These are phyloP conservation scores for Pezicula radicicola DNA, from an alignment of 2,329 filamentous ascomycete genomes.

Conservation along the genomic window DNA sequence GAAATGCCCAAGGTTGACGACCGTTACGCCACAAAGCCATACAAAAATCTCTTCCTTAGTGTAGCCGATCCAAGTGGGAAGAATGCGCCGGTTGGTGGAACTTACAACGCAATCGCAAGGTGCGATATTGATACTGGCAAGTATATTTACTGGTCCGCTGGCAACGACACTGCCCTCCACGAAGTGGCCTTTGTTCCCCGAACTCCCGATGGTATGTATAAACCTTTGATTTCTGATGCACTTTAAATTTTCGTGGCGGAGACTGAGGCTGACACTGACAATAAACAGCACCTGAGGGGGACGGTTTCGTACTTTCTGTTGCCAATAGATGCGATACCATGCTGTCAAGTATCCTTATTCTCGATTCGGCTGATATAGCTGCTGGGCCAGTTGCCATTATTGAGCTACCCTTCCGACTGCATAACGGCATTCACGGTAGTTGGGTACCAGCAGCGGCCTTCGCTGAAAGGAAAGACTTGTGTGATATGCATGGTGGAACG, in stretches of 20 bases:
- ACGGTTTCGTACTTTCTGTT: conserved; percentile 1
- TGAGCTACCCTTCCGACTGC: conserved; percentile 24
- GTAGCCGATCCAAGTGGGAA: not conserved
- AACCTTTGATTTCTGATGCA: not conserved
- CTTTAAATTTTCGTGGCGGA: not conserved
- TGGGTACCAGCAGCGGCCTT: conserved; percentile 16
- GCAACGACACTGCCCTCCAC: not conserved
- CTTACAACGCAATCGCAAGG: not conserved
- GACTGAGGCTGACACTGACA: not conserved
- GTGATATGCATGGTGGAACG: conserved; percentile 1
- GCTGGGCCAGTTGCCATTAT: conserved; percentile 18
- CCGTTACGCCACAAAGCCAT: not conserved
- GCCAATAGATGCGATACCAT: not conserved
- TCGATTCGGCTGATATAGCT: conserved; percentile 3
- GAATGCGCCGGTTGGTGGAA: not conserved
- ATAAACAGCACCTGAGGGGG: conserved; percentile 3
- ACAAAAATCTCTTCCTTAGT: not conserved
- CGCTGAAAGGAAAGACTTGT: not conserved
- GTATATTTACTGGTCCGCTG: not conserved
- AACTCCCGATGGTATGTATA: not conserved
- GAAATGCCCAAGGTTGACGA: conserved; percentile 1
- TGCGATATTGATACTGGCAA: not conserved
- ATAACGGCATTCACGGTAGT: conserved; percentile 27
- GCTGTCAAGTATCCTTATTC: not conserved
- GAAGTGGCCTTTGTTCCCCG: not conserved